A percentile compares a stretch with the other conserved stretches of the same genome.
Conservation (phyloP, 2,329 filamentous ascomycete species). For the Fusarium domesticum region DNA sequence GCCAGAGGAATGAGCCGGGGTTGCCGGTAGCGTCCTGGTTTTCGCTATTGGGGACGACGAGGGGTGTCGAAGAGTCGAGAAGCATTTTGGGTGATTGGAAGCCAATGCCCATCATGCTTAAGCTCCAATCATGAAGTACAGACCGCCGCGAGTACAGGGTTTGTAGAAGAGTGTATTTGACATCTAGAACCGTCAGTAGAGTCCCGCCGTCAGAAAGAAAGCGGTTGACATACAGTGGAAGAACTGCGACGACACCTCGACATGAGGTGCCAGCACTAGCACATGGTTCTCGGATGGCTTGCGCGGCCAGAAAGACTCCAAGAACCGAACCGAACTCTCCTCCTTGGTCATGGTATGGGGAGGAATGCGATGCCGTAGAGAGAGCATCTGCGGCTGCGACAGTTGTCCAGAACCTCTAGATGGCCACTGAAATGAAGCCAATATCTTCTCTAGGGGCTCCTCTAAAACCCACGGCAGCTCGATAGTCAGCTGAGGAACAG, state of each 20-base stretch:
- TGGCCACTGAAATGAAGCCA: constrained; percentile 68
- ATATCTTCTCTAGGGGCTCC: constrained; percentile 56
- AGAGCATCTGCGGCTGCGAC: constrained; percentile 54
- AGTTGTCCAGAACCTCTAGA: constrained; percentile 39
- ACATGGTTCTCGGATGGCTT: constrained; percentile 66
- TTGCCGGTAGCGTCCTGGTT: constrained; percentile 17
- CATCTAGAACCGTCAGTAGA: constrained; percentile 44
- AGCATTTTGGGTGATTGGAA: constrained; percentile 68
- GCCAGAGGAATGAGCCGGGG: constrained; percentile 71
- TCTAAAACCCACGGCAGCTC: constrained; percentile 76
- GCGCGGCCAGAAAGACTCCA: constrained; percentile 85
- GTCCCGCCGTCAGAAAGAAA: not conserved
- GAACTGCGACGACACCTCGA: constrained; percentile 75
- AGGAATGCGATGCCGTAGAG: constrained; percentile 71
- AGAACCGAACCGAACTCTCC: constrained; percentile 69
- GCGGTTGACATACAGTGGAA: constrained; percentile 62
- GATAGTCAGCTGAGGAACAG: constrained; percentile 73
- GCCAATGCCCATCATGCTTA: constrained; percentile 71
- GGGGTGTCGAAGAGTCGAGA: constrained; percentile 57
- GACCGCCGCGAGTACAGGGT: constrained; percentile 65
- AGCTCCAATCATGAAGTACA: constrained; percentile 44
- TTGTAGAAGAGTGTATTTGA: constrained; percentile 74
- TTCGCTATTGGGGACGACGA: constrained; percentile 44
- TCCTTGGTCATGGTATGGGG: constrained; percentile 58
- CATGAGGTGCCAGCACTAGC: constrained; percentile 78